Conservation (phyloP, 306 rosid genomes). For the Lotus japonicus region DNA sequence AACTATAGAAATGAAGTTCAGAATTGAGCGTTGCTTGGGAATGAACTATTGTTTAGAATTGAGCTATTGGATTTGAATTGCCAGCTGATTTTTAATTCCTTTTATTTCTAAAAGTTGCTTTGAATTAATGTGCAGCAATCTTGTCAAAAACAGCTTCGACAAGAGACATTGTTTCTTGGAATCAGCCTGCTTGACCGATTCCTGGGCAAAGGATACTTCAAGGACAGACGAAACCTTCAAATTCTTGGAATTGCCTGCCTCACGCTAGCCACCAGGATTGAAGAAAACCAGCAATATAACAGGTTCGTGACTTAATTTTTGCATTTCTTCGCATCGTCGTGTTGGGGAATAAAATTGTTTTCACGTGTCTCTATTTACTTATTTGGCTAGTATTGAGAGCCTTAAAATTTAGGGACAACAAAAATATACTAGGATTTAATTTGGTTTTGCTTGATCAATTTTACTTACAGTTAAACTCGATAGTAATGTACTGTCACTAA, state of each 20-base stretch:
- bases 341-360: no score
- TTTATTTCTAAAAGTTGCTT: slow-evolving; percentile 13
- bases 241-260: slow-evolving; percentile 81
- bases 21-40: no score
- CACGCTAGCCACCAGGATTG: slow-evolving; percentile 77
- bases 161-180: slow-evolving; percentile 83
- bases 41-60: no score
- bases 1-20: no score
- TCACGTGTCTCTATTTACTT: no score
- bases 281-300: slow-evolving; percentile 83
- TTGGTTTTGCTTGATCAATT: no score
- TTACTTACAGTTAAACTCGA: no score
- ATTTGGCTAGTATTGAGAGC: no score
- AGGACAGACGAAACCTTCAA: slow-evolving; percentile 48
- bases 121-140: slow-evolving; percentile 41
- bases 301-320: slow-evolving; percentile 35
- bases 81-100: neutral
- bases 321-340: neutral
- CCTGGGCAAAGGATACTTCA: slow-evolving; percentile 76
- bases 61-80: neutral
- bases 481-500: no score
- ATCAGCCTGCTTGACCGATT: slow-evolving; percentile 75
- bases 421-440: no score
- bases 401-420: no score
- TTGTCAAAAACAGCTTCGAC: slow-evolving; percentile 48